Percentiles rank a stretch among this genome's conserved stretches.
These are phyloP conservation scores for Penicillium cataractarum DNA, from an alignment of 495 filamentous ascomycete genomes.

Conservation along the genomic window DNA sequence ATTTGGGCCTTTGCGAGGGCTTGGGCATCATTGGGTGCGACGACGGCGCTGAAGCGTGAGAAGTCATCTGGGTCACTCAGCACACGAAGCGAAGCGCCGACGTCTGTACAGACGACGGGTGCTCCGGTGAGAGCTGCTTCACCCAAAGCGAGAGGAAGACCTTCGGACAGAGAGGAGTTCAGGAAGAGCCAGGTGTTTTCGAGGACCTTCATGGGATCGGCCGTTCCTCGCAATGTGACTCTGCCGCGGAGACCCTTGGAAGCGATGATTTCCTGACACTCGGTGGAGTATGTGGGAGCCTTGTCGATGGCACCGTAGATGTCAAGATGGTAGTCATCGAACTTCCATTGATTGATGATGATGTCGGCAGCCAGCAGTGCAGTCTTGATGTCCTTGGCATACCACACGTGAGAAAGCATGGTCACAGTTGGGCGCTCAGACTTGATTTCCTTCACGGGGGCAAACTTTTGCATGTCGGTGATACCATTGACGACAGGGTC, in stretches of 20 bases:
- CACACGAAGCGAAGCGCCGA: conserved; percentile 64
- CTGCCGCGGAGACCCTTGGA: conserved; percentile 58
- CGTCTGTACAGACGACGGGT: conserved; percentile 67
- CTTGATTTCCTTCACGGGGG: conserved; percentile 61
- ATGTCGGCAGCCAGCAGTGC: conserved; percentile 65
- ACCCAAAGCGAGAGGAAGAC: conserved; percentile 65
- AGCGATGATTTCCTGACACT: conserved; percentile 65
- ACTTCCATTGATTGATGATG: conserved; percentile 69
- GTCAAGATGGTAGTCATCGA: conserved; percentile 63
- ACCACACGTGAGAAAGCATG: conserved; percentile 68
- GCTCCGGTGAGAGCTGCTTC: conserved; percentile 67
- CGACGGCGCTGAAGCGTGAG: conserved; percentile 62
- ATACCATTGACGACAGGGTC: conserved; percentile 73
- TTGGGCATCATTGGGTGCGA: conserved; percentile 64
- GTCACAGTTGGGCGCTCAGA: conserved; percentile 62
- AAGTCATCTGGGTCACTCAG: conserved; percentile 63
- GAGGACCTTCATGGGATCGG: conserved; percentile 60
- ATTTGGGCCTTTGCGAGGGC: conserved; percentile 65
- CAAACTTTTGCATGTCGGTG: conserved; percentile 65
- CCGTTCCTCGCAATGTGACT: conserved; percentile 59
- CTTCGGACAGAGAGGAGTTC: conserved; percentile 69
- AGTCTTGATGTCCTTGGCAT: conserved; percentile 68
- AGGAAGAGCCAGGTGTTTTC: conserved; percentile 68
- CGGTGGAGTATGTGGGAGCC: conserved; percentile 60
- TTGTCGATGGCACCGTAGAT: conserved; percentile 67